These are phyloP conservation scores for Schizosaccharomyces versatilis DNA, from an alignment of 1,139 yeast species.

Conservation along the genomic window DNA sequence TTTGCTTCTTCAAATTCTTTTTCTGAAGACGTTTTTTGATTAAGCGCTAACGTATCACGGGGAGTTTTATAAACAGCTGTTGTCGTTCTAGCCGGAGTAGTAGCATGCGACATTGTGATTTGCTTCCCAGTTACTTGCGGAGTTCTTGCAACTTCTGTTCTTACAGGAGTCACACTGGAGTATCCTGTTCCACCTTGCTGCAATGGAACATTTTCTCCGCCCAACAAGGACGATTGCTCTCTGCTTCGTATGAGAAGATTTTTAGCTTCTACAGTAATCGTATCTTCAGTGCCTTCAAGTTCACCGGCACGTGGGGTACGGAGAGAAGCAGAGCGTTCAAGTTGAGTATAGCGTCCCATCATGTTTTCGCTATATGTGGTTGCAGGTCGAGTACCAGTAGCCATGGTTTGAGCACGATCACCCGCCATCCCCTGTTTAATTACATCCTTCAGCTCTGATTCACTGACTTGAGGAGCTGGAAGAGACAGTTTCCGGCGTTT, in stretches of 20 bases:
- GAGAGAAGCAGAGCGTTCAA: conserved; percentile 4
- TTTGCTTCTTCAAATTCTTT: conserved; percentile 14
- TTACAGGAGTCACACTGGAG: conserved; percentile 8
- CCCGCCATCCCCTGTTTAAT: conserved; percentile 17
- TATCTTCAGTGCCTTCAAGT: conserved; percentile 10
- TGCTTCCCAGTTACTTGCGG: not conserved
- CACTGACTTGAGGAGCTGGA: conserved; percentile 29
- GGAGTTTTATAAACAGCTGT: conserved; percentile 7
- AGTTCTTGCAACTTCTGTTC: too few relatives aligned
- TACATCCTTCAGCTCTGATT: conserved; percentile 19
- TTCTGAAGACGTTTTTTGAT: conserved; percentile 4
- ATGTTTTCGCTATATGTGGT: conserved; percentile 2
- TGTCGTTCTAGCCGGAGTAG: not conserved
- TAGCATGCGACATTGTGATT: conserved; percentile 9
- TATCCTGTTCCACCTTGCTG: conserved; percentile 12
- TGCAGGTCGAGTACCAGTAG: conserved; percentile 10
- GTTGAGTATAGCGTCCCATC: not conserved
- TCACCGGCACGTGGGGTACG: conserved; percentile 10
- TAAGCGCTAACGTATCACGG: conserved; percentile 8
- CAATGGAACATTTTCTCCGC: conserved; percentile 16
- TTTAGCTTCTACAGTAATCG: conserved; percentile 16
- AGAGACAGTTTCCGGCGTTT: conserved; percentile 36
- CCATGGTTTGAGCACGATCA: conserved; percentile 11
- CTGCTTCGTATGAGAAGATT: conserved; percentile 17
- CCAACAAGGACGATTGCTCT: conserved; percentile 18